phyloP scores from a whole-genome alignment of 2,329 filamentous ascomycete species.

The Fusarium sp. region DNA sequence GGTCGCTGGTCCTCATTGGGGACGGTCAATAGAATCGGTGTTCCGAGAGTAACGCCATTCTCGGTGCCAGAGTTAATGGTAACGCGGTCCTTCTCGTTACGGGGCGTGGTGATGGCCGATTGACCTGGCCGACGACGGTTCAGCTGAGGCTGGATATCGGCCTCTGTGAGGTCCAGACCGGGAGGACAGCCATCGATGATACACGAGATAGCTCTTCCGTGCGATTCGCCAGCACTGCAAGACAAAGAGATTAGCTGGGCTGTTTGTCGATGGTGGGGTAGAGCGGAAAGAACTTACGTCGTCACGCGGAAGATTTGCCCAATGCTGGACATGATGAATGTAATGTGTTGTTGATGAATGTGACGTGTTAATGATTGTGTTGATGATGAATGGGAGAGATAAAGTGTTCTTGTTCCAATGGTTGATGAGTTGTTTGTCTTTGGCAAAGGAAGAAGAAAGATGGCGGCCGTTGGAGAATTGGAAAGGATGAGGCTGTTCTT shows the following conservation, averaged over 20 bases:
- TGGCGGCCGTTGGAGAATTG: constrained; percentile 31
- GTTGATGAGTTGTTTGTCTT: constrained; percentile 9
- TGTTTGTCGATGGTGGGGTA: neutral
- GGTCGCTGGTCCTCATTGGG: constrained; percentile 93
- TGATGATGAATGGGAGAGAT: neutral
- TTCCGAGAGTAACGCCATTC: constrained; percentile 87
- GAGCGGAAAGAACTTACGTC: constrained; percentile 64
- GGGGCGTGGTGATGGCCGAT: constrained; percentile 86
- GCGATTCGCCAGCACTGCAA: constrained; percentile 66
- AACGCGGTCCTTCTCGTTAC: constrained; percentile 90
- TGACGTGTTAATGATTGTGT: neutral
- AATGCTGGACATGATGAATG: constrained; percentile 80
- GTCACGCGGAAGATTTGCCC: constrained; percentile 67
- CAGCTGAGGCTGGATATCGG: constrained; percentile 93
- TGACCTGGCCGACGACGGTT: constrained; percentile 90
- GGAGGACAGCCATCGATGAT: constrained; percentile 94
- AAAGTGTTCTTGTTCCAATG: neutral
- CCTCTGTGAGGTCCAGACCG: constrained; percentile 83
- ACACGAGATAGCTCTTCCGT: constrained; percentile 91
- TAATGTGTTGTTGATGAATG: constrained; percentile 5
- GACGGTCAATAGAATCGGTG: constrained; percentile 87
- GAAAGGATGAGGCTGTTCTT: constrained; percentile 1
- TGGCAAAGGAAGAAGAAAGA: neutral
- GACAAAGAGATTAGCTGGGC: neutral
- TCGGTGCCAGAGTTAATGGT: constrained; percentile 94